Evolutionary conservation across 2,329 filamentous ascomycete species (phyloP).

Genomic region (Hypoxylon sp.): DNA sequence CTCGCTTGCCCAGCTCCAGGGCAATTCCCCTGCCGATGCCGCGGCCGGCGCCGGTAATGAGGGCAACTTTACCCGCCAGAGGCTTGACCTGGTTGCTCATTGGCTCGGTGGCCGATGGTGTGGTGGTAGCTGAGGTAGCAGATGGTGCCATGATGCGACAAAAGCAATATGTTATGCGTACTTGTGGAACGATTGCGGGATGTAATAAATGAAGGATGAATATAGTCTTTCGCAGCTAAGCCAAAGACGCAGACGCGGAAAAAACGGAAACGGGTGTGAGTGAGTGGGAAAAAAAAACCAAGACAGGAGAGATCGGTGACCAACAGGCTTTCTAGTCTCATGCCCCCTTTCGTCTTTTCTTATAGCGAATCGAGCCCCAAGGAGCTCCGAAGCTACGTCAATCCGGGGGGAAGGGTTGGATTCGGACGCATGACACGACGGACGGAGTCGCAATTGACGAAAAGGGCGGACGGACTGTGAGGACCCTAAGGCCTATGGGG

Average conservation of each 20-base stretch:
- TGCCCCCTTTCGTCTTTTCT: conserved; percentile 19
- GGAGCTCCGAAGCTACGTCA: conserved; percentile 38
- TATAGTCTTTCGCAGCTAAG: conserved; percentile 5
- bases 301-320: conserved; percentile 7
- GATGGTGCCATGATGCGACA: conserved; percentile 52
- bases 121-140: conserved; percentile 41
- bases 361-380: conserved; percentile 38
- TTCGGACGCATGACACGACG: conserved; percentile 15
- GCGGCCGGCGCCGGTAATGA: conserved; percentile 75
- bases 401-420: conserved; percentile 12
- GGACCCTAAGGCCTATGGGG: conserved; percentile 1
- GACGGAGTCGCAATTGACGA: conserved; percentile 30
- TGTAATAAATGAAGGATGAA: conserved; percentile 18
- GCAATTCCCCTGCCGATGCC: conserved; percentile 78
- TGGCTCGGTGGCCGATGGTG: conserved; percentile 38
- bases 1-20: conserved; percentile 75
- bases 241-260: conserved; percentile 4
- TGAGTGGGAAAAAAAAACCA: not conserved
- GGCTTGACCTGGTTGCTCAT: conserved; percentile 54
- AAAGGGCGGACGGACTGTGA: conserved; percentile 16
- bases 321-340: conserved; percentile 6
- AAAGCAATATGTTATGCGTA: conserved; percentile 20
- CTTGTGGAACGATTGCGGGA: conserved; percentile 18
- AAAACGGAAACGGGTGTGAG: not conserved
- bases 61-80: conserved; percentile 67